Evolutionary conservation across 306 rosid species (phyloP).

Genomic region (Calophaca sinica): DNA sequence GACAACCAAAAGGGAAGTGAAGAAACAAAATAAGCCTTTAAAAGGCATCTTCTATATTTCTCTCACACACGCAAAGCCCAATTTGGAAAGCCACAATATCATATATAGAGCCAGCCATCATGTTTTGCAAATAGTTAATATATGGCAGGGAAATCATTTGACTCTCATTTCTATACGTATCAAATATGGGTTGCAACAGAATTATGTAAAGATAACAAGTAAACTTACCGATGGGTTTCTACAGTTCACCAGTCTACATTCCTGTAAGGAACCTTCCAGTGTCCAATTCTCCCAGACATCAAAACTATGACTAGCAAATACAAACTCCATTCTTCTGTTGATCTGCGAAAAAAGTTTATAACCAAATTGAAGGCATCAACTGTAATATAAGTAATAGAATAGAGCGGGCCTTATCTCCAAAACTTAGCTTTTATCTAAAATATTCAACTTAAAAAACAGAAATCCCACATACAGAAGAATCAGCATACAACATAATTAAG

Average conservation of each 20-base stretch:
- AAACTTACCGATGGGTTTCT: conserved; percentile 80
- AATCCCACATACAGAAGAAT: conserved; percentile 28
- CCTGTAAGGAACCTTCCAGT: conserved; percentile 83
- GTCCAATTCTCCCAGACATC: conserved; percentile 99
- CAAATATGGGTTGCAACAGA: conserved; percentile 23
- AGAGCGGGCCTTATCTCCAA: conserved; percentile 27
- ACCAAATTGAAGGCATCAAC: conserved; percentile 32
- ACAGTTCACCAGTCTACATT: conserved; percentile 91
- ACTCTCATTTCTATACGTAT: conserved; percentile 21
- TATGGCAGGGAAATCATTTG: conserved; percentile 13
- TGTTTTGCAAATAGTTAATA: conserved; percentile 15
- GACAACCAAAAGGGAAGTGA: conserved; percentile 7
- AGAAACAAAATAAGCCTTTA: conserved; percentile 23
- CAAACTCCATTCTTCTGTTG: conserved; percentile 91
- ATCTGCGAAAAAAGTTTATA: conserved; percentile 65
- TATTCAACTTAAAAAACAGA: conserved; percentile 13
- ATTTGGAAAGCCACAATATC: conserved; percentile 31
- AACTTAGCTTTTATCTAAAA: conserved; percentile 33
- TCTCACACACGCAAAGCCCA: not conserved
- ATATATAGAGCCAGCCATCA: conserved; percentile 27
- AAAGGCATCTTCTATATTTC: conserved; percentile 26
- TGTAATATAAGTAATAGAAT: conserved; percentile 29
- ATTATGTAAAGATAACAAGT: conserved; percentile 33
- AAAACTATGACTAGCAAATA: conserved; percentile 98
- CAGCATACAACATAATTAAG: not conserved